These are phyloP conservation scores for Plasmopara halstedii DNA, from an alignment of 352 stramenopile genomes.

Conservation along the genomic window DNA sequence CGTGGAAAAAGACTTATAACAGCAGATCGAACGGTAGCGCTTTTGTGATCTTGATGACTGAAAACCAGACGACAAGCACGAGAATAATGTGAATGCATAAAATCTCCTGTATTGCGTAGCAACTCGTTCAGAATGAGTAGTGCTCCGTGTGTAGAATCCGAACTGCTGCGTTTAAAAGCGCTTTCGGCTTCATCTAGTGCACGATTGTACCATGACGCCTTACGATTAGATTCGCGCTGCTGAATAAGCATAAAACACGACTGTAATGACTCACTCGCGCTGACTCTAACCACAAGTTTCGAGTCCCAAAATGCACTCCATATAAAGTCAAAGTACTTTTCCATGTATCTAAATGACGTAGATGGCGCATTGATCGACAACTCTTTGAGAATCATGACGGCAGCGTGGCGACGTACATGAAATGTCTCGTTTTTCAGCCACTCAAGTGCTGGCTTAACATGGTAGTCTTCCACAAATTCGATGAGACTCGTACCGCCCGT, in stretches of 20 bases:
- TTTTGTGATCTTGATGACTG: conserved; percentile 73
- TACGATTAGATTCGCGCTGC: conserved; percentile 82
- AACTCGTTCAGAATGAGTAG: conserved; percentile 83
- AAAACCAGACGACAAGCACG: conserved; percentile 72
- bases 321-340: conserved; percentile 87
- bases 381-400: conserved; percentile 84
- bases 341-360: conserved; percentile 82
- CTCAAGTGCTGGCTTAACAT: conserved; percentile 79
- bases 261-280: conserved; percentile 75
- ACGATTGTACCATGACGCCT: conserved; percentile 73
- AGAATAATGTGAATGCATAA: conserved; percentile 81
- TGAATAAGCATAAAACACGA: conserved; percentile 84
- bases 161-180: conserved; percentile 64
- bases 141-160: conserved; percentile 73
- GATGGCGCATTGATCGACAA: conserved; percentile 80
- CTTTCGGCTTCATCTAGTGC: conserved; percentile 71
- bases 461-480: conserved; percentile 86
- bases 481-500: conserved; percentile 81
- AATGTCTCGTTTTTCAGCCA: conserved; percentile 88
- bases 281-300: conserved; percentile 70
- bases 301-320: conserved; percentile 86
- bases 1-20: conserved; percentile 81
- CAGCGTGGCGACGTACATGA: conserved; percentile 76
- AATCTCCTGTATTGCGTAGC: conserved; percentile 81
- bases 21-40: conserved; percentile 61